Base-by-base conservation (phyloP, 2,329 filamentous ascomycete genomes). In the Rugonectria rugulosa region DNA sequence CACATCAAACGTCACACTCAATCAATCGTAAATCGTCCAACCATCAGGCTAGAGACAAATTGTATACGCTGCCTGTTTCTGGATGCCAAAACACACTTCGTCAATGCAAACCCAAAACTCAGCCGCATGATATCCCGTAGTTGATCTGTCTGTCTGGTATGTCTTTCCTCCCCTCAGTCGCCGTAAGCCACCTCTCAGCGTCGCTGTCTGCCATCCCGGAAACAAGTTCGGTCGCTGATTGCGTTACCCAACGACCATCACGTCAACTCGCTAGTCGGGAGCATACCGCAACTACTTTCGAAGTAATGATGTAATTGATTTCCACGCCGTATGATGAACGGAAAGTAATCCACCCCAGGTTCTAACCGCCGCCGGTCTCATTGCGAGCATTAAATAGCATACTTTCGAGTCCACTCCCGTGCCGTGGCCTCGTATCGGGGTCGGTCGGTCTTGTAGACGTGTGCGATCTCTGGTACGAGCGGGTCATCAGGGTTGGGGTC, bases 401-500 rank as follows among this genome's bases (percentile, higher is more conserved):
- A 98, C 85, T 99, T 99, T 77, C 94, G 88, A 71, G 95, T 99
- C 95, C 95, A 99, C 81, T 99, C 95, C 69, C 94, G 85, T 60
- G 95, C 95, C 55, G 93, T 98, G 65, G 92, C 91, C 81, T 99
- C 95, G 79, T 99, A 99, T 77, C 92, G 86, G 70, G 91, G 87
- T 69, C 92, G 90, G 79, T 99, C 95, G 65, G 94, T 97, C 88
- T 99, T 99, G 90, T 99, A 99, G 74, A 98, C 92, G 75, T 99
- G 95, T 70, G 95, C 95, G 72, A 99, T 99, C 82, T 99, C 95
- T 63, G 95, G 95, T 60, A 99, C 95, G 67, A 99, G 88, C 73
- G 95, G 95, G 78, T 99, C 95, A 77, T 99, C 95, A 64, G 95
- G 95, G 85, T 99, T 99, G 69, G 95, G 95, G 81, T 99, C 95